Evolutionary conservation across 169 alveolate species (phyloP).

Genomic region (Plasmodium falciparum): DNA sequence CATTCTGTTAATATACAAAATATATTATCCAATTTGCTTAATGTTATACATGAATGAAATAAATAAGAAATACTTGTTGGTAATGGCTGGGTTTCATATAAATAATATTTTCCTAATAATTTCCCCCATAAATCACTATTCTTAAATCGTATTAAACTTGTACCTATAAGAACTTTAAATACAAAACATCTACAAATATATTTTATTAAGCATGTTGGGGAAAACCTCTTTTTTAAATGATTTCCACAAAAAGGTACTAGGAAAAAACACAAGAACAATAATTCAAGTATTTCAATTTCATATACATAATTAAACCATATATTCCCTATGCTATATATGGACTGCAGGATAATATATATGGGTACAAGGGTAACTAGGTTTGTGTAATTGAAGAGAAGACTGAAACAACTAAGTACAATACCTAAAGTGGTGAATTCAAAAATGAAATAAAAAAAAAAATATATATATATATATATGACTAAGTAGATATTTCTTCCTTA

Average conservation of each 20-base stretch:
- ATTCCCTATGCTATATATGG: slow-evolving; percentile 58
- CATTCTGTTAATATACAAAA: slow-evolving; percentile 60
- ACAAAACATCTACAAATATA: slow-evolving; percentile 40
- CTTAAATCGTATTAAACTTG: slow-evolving; percentile 36
- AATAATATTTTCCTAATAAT: slow-evolving; percentile 43
- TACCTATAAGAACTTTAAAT: slow-evolving; percentile 49
- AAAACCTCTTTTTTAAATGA: slow-evolving; percentile 8
- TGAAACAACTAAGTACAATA: background rate
- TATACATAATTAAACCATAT: slow-evolving; percentile 39
- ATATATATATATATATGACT: background rate
- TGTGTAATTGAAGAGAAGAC: slow-evolving; percentile 3
- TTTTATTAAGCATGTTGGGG: slow-evolving; percentile 15
- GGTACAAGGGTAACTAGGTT: slow-evolving; percentile 15
- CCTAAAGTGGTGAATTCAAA: slow-evolving; percentile 1
- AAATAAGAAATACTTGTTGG: slow-evolving; percentile 31
- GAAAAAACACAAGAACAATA: slow-evolving; percentile 20
- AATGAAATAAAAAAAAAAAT: background rate
- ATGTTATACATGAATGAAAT: background rate
- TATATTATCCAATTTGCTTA: slow-evolving; percentile 49
- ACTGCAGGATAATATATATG: slow-evolving; percentile 24
- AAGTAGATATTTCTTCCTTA: background rate
- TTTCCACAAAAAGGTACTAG: slow-evolving; percentile 26
- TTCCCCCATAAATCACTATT: slow-evolving; percentile 50
- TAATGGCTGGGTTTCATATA: slow-evolving; percentile 57
- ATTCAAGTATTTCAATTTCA: slow-evolving; percentile 43